These are phyloP conservation scores for Aspergillus quadricinctus DNA, from an alignment of 2,329 filamentous ascomycete genomes.

Conservation along the genomic window DNA sequence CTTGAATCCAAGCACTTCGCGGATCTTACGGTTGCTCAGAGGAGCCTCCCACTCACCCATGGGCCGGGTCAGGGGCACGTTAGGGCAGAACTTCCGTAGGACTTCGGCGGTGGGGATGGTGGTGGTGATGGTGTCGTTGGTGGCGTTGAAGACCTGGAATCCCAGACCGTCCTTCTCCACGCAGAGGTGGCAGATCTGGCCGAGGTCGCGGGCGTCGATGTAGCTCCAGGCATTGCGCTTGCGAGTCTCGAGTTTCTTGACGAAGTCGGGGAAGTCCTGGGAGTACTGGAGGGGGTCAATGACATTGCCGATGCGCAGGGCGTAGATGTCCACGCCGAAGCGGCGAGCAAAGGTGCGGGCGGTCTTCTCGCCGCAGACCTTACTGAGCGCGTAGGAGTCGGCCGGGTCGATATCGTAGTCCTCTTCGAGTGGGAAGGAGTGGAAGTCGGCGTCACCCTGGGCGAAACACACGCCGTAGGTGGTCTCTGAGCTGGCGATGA, in stretches of 20 bases:
- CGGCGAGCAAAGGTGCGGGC: conserved; percentile 54
- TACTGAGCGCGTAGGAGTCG: conserved; percentile 59
- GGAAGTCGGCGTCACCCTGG: conserved; percentile 54
- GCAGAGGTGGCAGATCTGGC: conserved; percentile 55
- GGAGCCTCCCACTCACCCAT: conserved; percentile 58
- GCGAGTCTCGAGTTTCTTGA: conserved; percentile 48
- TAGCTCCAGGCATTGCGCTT: conserved; percentile 61
- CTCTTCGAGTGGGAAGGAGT: conserved; percentile 57
- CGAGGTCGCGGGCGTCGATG: conserved; percentile 58
- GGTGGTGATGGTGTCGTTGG: conserved; percentile 58
- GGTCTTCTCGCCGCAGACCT: conserved; percentile 56
- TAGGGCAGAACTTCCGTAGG: conserved; percentile 47
- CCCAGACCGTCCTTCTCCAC: conserved; percentile 52
- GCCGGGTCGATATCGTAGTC: conserved; percentile 56
- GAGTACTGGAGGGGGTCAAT: conserved; percentile 59
- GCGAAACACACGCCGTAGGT: conserved; percentile 60
- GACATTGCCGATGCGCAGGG: conserved; percentile 57
- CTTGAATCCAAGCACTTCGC: conserved; percentile 54
- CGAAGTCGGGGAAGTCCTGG: conserved; percentile 48
- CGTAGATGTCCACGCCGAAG: conserved; percentile 56
- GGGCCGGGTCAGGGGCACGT: conserved; percentile 50
- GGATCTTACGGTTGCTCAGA: conserved; percentile 57
- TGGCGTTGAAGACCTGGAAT: conserved; percentile 62
- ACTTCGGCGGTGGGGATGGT: conserved; percentile 50
- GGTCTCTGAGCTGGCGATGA: conserved; percentile 57